Evolutionary conservation across 306 rosid genomes (phyloP).

Genomic region (Malus fusca): DNA sequence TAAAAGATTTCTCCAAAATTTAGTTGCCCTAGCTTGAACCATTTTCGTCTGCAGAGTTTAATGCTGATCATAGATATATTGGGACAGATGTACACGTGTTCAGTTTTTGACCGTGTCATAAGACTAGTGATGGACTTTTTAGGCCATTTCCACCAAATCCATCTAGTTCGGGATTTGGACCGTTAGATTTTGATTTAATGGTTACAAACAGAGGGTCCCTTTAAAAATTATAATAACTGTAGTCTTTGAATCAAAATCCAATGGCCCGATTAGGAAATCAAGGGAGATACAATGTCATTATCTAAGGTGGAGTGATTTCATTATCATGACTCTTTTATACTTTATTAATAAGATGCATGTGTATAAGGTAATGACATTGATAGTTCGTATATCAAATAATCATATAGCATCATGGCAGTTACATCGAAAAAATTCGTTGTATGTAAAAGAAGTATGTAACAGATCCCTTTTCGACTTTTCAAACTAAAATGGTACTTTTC

Average conservation of each 20-base stretch:
- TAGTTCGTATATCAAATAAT: neutral
- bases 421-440: neutral
- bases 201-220: fast-evolving
- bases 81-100: neutral
- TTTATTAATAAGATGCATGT: neutral
- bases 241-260: too few species aligned
- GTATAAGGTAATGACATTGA: neutral
- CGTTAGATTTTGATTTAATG: too few species aligned
- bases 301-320: neutral
- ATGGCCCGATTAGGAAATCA: neutral
- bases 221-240: too few species aligned
- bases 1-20: too few species aligned
- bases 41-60: neutral
- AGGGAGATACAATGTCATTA: neutral
- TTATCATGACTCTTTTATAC: neutral
- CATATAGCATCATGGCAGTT: neutral
- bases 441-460: neutral
- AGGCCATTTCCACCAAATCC: too few species aligned
- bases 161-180: too few species aligned
- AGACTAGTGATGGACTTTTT: neutral
- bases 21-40: neutral
- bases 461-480: neutral
- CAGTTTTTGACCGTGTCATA: neutral
- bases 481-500: neutral
- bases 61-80: neutral